Base-by-base conservation (phyloP, 257 asterid genomes). In the Solanum gandarillasii region DNA sequence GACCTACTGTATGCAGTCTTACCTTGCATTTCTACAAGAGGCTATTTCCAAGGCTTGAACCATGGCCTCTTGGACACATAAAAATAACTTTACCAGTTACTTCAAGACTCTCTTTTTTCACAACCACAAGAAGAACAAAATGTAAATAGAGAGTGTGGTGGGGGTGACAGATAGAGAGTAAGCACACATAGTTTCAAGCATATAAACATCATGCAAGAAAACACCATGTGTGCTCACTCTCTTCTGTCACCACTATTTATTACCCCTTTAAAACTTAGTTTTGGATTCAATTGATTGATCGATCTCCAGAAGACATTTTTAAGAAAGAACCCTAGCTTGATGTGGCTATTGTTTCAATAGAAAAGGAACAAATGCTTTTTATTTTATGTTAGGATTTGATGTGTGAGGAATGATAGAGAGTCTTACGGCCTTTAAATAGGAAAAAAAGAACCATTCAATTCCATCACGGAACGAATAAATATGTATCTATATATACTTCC, bases 161-260 rank as follows among this genome's bases (percentile, higher is more conserved):
- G 83, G 96, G 96, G 93, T 95, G 98, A 95, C 98, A 95, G 98
- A 89, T 18, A 95, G 98, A 95, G 98, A 70, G 96, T 94, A 93
- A 94, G 98, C 98, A 95, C 98, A 70, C 89, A 94, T 94, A 94
- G 96, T 89, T 95, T 91, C 98, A 87, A 92, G 93, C 96, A 94
- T 88, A 83, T 43, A 5, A 65, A 4, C 14, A 52, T 83, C 88
- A 94, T 93, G 96, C 96, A 93, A 93, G 98, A 95, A 95, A 95
- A 91, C 92, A 93, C 98, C 96, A 94, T 93, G 83, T 89, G 98
- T 94, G 98, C 98, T 94, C 98, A 95, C 98, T 95, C 98, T 95
- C 98, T 95, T 95, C 83, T 76, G 98, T 95, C 98, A 95, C 96
- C 60, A 16, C 60, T 1, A 52, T 52, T 52, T 52, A 52, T 52